Evolutionary conservation across 768 basidiomycete genomes (phyloP).

Genomic region (Leccinum obscurum): DNA sequence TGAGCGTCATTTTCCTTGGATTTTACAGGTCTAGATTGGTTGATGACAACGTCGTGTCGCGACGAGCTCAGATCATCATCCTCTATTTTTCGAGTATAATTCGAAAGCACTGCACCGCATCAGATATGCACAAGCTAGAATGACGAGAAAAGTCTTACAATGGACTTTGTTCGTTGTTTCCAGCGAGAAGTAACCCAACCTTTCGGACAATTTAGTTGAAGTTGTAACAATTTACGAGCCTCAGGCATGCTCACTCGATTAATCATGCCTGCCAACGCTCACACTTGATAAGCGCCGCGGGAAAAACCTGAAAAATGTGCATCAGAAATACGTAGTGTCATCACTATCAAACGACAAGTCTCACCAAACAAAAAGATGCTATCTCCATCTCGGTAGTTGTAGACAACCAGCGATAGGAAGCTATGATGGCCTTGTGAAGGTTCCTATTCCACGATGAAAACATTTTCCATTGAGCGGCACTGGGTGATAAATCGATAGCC

Average conservation of each 20-base stretch:
- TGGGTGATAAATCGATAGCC: neutral
- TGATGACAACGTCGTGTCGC: conserved; percentile 12
- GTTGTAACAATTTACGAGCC: no score
- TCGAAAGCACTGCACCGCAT: conserved; percentile 36
- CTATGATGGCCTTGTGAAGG: conserved; percentile 34
- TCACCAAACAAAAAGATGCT: conserved; percentile 43
- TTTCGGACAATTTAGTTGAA: conserved; percentile 9
- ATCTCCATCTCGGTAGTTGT: conserved; percentile 39
- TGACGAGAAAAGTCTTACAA: conserved; percentile 27
- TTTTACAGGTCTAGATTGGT: conserved; percentile 6
- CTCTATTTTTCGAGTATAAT: conserved; percentile 30
- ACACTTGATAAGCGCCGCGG: conserved; percentile 48
- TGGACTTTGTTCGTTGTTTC: conserved; percentile 42
- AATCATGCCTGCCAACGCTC: conserved; percentile 46
- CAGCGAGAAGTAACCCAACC: conserved; percentile 42
- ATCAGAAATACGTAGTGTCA: conserved; percentile 2
- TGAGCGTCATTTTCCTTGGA: conserved; percentile 20
- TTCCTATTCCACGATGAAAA: conserved; percentile 28
- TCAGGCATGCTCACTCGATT: conserved; percentile 29
- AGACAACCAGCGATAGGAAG: conserved; percentile 42
- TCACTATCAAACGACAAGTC: neutral
- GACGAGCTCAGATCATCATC: conserved; percentile 5
- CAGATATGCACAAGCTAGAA: neutral
- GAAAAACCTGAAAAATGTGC: conserved; percentile 38
- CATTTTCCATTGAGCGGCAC: neutral